Percentiles rank a stretch among this genome's conserved stretches.
Evolutionary conservation across 257 asterid genomes (phyloP).

Genomic region (Jacaranda mimosifolia): DNA sequence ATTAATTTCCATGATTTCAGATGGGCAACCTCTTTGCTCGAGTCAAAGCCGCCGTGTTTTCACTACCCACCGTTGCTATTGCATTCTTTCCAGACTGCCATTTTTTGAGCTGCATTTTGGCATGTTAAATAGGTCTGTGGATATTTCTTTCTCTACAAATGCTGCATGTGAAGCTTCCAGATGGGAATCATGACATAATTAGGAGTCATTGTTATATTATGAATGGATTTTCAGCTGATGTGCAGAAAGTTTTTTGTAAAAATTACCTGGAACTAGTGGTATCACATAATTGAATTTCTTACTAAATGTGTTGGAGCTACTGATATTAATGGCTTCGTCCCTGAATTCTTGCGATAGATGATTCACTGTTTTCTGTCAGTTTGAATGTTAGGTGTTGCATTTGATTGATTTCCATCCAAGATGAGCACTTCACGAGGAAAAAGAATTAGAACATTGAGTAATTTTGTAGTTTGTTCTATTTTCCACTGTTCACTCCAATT

Average conservation of each 20-base stretch:
- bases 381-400: neutral
- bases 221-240: neutral
- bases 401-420: slow-evolving; percentile 1
- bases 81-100: slow-evolving; percentile 76
- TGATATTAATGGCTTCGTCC: neutral
- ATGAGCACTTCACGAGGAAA: neutral
- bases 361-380: neutral
- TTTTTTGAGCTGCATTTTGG: slow-evolving; percentile 78
- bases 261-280: neutral
- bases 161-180: slow-evolving; percentile 9
- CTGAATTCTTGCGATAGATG: neutral
- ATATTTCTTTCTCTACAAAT: neutral
- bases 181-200: slow-evolving; percentile 4
- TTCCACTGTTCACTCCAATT: neutral
- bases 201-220: neutral
- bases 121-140: slow-evolving; percentile 62
- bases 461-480: neutral
- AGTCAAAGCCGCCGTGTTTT: slow-evolving; percentile 64
- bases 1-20: slow-evolving; percentile 70
- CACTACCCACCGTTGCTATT: slow-evolving; percentile 74
- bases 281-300: neutral
- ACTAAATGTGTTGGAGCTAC: slow-evolving; percentile 9
- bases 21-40: slow-evolving; percentile 51
- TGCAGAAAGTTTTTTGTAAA: neutral
- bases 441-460: neutral